Evolutionary conservation across 2,329 filamentous ascomycete genomes (phyloP).

Genomic region (Huntiella decipiens): DNA sequence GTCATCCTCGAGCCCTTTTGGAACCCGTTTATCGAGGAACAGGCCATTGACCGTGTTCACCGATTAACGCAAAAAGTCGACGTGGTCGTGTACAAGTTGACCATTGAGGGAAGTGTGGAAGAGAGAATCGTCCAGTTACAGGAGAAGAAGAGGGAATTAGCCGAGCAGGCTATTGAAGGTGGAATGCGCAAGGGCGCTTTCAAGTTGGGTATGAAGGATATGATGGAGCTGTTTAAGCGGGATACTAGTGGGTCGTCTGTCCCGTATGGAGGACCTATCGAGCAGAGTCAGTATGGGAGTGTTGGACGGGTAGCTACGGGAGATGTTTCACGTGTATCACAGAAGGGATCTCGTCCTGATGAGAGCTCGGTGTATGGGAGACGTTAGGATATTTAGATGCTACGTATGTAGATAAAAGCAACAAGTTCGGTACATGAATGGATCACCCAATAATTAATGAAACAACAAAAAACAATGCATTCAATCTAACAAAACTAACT

Average conservation of each 20-base stretch:
- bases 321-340: too few species aligned
- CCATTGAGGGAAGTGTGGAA: conserved; percentile 71
- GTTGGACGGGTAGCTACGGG: too few species aligned
- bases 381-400: conserved; percentile 20
- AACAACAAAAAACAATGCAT: too few species aligned
- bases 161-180: conserved; percentile 78
- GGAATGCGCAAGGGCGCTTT: conserved; percentile 52
- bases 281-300: neutral
- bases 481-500: neutral
- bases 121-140: conserved; percentile 88
- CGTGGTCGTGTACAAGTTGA: conserved; percentile 88
- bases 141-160: conserved; percentile 78
- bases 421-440: neutral
- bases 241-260: conserved; percentile 8
- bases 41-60: conserved; percentile 95
- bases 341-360: conserved; percentile 11
- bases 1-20: conserved; percentile 96
- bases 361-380: conserved; percentile 23
- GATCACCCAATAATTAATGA: too few species aligned
- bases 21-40: conserved; percentile 99
- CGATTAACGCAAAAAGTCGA: conserved; percentile 93
- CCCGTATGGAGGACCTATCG: conserved; percentile 3
- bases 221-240: conserved; percentile 71
- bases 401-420: neutral
- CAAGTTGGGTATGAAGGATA: conserved; percentile 84